A percentile compares a stretch with the other conserved stretches of the same genome.
phyloP scores from a whole-genome alignment of 1,139 yeast species.

The Suhomyces wounanorum region DNA sequence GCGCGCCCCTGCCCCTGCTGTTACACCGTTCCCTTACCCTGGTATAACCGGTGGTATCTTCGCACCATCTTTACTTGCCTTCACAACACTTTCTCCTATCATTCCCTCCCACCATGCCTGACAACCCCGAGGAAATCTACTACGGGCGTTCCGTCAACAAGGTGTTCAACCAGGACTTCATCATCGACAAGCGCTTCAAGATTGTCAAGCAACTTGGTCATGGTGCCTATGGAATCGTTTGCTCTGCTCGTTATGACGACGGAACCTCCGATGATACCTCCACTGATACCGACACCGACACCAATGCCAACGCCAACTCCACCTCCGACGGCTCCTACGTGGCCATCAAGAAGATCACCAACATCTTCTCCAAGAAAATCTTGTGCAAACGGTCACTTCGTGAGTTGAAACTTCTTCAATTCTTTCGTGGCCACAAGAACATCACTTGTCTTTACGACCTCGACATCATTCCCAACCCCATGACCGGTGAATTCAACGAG shows the following conservation, averaged over 20 bases:
- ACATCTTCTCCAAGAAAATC: constrained; percentile 84
- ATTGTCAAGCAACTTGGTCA: constrained; percentile 91
- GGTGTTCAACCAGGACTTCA: constrained; percentile 87
- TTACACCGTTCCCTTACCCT: neutral
- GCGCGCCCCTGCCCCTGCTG: neutral
- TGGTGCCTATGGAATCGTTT: constrained; percentile 96
- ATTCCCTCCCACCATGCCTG: constrained; percentile 7
- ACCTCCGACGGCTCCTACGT: constrained; percentile 50
- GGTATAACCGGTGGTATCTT: neutral
- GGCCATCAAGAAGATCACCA: constrained; percentile 93
- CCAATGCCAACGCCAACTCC: constrained; percentile 10
- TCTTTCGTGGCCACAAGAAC: constrained; percentile 90
- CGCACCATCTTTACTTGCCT: neutral
- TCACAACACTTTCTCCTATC: neutral
- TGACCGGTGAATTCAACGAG: constrained; percentile 77
- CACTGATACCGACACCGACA: constrained; percentile 9
- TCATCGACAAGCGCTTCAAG: constrained; percentile 81
- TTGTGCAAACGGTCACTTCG: constrained; percentile 87
- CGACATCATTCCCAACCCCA: constrained; percentile 81
- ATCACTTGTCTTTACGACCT: constrained; percentile 92
- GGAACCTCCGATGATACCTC: constrained; percentile 34
- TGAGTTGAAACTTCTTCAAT: constrained; percentile 83
- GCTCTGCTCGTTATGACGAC: constrained; percentile 87
- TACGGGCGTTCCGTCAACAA: constrained; percentile 46
- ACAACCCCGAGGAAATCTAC: constrained; percentile 11